Percentiles rank a stretch among this genome's conserved stretches.
These are phyloP conservation scores for Ceraceosorus bombacis DNA, from an alignment of 1,284 basidiomycete species.

Conservation along the genomic window DNA sequence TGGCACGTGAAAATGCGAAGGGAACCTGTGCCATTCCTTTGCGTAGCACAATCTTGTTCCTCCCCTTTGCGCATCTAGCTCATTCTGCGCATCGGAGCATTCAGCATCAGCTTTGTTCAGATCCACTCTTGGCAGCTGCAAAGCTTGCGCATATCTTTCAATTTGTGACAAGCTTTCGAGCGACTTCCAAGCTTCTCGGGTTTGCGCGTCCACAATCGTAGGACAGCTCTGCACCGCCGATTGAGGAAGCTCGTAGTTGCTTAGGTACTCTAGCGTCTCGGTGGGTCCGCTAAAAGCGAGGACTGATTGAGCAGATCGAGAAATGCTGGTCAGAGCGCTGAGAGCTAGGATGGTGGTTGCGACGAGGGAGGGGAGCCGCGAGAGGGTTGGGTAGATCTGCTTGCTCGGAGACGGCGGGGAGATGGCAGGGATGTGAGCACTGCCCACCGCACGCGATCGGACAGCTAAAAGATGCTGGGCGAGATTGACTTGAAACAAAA, in stretches of 20 bases:
- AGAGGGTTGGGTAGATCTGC: conserved; percentile 13
- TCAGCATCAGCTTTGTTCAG: conserved; percentile 8
- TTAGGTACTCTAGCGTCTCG: conserved; percentile 64
- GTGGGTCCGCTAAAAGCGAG: conserved; percentile 73
- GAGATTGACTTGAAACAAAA: too few species aligned
- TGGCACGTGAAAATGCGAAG: conserved; percentile 79
- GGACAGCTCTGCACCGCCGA: conserved; percentile 48
- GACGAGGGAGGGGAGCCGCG: conserved; percentile 63
- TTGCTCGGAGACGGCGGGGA: background rate
- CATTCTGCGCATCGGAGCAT: conserved; percentile 7
- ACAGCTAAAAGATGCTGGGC: background rate
- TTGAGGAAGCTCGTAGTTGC: conserved; percentile 69
- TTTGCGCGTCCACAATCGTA: too few species aligned
- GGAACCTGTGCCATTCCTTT: conserved; percentile 95
- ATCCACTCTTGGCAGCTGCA: conserved; percentile 13
- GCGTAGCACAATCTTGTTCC: conserved; percentile 63
- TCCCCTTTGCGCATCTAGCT: conserved; percentile 11
- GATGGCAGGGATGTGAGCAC: background rate
- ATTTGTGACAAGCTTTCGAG: too few species aligned
- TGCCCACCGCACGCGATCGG: background rate
- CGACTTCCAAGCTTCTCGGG: background rate
- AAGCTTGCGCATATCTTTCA: too few species aligned
- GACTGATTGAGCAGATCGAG: conserved; percentile 63
- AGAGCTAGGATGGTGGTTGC: conserved; percentile 67
- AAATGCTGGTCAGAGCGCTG: conserved; percentile 70